Evolutionary conservation across 441 rosid genomes (phyloP).

Genomic region (Pelargonium exstipulatum): DNA sequence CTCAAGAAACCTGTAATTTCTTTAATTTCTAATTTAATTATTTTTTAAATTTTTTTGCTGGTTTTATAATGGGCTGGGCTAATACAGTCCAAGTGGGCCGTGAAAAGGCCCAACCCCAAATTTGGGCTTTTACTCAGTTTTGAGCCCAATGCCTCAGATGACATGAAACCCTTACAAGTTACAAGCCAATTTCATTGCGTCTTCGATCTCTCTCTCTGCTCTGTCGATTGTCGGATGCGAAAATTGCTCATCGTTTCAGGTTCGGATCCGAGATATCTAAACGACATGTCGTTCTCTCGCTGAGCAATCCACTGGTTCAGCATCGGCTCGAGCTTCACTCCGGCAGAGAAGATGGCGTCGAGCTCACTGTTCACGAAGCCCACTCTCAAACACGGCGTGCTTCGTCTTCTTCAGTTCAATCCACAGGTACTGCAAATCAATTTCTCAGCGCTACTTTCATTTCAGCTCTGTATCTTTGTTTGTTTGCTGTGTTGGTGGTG

Average conservation of each 20-base stretch:
- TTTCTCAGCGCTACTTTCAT: background rate
- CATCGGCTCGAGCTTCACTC: background rate
- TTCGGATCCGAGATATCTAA: background rate
- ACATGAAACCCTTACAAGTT: background rate
- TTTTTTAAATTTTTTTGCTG: background rate
- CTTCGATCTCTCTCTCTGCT: background rate
- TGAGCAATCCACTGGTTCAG: no score
- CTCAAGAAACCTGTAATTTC: conserved; percentile 12
- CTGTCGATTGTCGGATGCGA: background rate
- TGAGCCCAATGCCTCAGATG: background rate
- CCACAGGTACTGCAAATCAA: conserved; percentile 27
- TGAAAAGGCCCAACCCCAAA: no score
- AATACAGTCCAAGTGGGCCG: background rate
- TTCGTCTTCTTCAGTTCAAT: conserved; percentile 26
- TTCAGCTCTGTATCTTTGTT: conserved; percentile 3
- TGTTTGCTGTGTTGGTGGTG: conserved; percentile 1
- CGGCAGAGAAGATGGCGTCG: conserved; percentile 21
- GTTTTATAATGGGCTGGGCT: background rate
- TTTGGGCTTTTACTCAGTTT: no score
- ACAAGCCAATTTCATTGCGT: background rate
- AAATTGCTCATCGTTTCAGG: background rate
- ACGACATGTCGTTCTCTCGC: no score
- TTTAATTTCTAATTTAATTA: background rate
- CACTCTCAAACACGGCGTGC: conserved; percentile 17
- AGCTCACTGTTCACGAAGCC: conserved; percentile 26